A percentile compares a stretch with the other conserved stretches of the same genome.
These are phyloP conservation scores for Phytophthora pini DNA, from an alignment of 352 stramenopile species.

Conservation along the genomic window DNA sequence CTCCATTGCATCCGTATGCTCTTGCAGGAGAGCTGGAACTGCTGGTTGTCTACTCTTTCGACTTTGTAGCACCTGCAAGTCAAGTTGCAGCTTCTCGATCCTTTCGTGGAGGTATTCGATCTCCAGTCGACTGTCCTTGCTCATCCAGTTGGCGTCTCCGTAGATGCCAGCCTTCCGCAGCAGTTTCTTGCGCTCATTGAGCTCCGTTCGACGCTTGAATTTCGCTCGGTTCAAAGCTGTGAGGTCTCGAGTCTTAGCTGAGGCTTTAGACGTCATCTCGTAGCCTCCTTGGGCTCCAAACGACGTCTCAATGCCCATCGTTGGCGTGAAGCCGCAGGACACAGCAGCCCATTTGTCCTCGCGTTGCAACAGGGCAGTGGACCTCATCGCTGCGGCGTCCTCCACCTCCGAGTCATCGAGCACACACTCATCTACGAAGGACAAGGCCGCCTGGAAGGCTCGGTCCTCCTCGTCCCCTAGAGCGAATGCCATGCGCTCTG, in stretches of 20 bases:
- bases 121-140: conserved; percentile 59
- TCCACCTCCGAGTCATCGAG: conserved; percentile 32
- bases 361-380: conserved; percentile 10
- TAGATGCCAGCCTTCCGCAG: conserved; percentile 45
- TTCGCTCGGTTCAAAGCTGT: conserved; percentile 16
- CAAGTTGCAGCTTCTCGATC: conserved; percentile 65
- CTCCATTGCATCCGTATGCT: conserved; percentile 9
- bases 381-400: conserved; percentile 17
- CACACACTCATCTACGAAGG: conserved; percentile 36
- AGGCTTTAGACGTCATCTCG: conserved; percentile 3
- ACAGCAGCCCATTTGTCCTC: conserved; percentile 23
- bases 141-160: conserved; percentile 35
- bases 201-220: conserved; percentile 21
- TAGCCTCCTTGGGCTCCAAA: conserved; percentile 18
- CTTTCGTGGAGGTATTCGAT: conserved; percentile 71
- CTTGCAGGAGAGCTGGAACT: not conserved
- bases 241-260: not conserved
- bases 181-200: conserved; percentile 47
- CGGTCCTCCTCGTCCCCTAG: conserved; percentile 27
- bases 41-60: conserved; percentile 24
- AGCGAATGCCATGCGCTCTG: conserved; percentile 19
- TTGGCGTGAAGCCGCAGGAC: conserved; percentile 12
- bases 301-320: conserved; percentile 16
- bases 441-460: conserved; percentile 32
- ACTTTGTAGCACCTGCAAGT: conserved; percentile 52